A percentile compares a stretch with the other conserved stretches of the same genome.
phyloP scores from a whole-genome alignment of 305 asterid species.

The Rubia tinctorum region DNA sequence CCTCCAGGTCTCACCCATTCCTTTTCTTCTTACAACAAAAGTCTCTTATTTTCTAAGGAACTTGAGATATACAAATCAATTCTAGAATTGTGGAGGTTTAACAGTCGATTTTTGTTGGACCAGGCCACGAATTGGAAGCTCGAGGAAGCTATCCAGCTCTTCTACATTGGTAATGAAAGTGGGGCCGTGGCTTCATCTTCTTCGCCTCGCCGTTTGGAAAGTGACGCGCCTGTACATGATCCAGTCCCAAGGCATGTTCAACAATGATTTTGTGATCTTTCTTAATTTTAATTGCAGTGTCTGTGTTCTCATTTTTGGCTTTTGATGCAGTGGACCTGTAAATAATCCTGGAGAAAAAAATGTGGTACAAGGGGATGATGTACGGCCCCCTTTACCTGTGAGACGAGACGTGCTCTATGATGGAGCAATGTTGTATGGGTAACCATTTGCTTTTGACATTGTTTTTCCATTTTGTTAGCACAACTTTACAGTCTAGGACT shows the following conservation, averaged over 20 bases:
- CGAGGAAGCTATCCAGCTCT: constrained; percentile 98
- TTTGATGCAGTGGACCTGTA: constrained; percentile 38
- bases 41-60: not conserved
- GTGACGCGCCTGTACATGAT: constrained; percentile 41
- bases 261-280: constrained; percentile 1
- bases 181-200: constrained; percentile 40
- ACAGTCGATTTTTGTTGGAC: constrained; percentile 11
- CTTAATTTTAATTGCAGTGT: not conserved
- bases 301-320: constrained; percentile 8
- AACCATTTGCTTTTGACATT: constrained; percentile 17
- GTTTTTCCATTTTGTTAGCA: not conserved
- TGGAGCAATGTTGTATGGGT: constrained; percentile 58
- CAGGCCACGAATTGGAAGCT: constrained; percentile 99
- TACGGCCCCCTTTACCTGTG: constrained; percentile 94
- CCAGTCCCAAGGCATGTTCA: constrained; percentile 50
- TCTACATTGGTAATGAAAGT: constrained; percentile 77
- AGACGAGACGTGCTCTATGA: constrained; percentile 92
- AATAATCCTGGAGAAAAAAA: constrained; percentile 42
- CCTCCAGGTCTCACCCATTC: constrained; percentile 46
- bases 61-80: not conserved
- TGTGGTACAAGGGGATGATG: constrained; percentile 43
- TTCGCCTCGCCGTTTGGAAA: constrained; percentile 41
- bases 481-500: too few species aligned
- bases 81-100: constrained; percentile 17
- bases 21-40: not conserved